Percentiles rank a stretch among this genome's conserved stretches.
These are phyloP conservation scores for Volvox africanus DNA, from an alignment of 139 green algal genomes.

Conservation along the genomic window DNA sequence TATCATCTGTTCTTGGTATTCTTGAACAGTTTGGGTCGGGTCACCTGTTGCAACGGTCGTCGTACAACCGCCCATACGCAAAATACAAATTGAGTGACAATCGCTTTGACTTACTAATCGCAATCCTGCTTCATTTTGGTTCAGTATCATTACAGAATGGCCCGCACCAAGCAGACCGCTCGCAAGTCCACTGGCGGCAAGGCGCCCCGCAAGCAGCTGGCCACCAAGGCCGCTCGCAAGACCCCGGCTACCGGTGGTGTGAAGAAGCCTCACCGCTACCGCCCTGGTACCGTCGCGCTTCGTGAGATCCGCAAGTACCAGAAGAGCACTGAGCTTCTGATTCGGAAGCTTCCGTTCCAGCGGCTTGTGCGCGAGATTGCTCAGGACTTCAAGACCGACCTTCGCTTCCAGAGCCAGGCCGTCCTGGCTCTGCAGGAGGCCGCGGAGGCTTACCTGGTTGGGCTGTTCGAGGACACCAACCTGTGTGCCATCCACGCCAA, in stretches of 20 bases:
- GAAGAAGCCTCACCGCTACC: conserved; percentile 94
- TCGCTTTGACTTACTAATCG: too few species aligned
- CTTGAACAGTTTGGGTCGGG: too few species aligned
- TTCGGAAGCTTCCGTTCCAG: conserved; percentile 98
- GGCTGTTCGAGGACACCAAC: conserved; percentile 96
- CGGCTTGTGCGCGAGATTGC: conserved; percentile 98
- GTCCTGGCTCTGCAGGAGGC: conserved; percentile 93
- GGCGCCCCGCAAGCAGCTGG: conserved; percentile 94
- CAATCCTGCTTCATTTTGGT: too few species aligned
- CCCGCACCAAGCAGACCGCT: conserved; percentile 98
- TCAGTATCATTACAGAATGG: too few species aligned
- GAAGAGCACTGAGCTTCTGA: conserved; percentile 95
- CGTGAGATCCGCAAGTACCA: conserved; percentile 96
- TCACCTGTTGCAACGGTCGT: too few species aligned
- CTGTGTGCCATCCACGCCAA: conserved; percentile 96
- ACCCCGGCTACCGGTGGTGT: conserved; percentile 89
- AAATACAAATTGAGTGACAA: too few species aligned
- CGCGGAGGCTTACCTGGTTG: conserved; percentile 95
- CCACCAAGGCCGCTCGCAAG: conserved; percentile 94
- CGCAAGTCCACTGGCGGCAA: conserved; percentile 97
- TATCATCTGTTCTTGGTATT: too few species aligned
- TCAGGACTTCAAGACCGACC: conserved; percentile 98
- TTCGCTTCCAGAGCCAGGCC: conserved; percentile 94
- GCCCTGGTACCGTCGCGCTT: conserved; percentile 21
- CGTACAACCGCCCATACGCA: too few species aligned